Evolutionary conservation across 257 asterid genomes (phyloP).

Genomic region (Lithospermum erythrorhizon): DNA sequence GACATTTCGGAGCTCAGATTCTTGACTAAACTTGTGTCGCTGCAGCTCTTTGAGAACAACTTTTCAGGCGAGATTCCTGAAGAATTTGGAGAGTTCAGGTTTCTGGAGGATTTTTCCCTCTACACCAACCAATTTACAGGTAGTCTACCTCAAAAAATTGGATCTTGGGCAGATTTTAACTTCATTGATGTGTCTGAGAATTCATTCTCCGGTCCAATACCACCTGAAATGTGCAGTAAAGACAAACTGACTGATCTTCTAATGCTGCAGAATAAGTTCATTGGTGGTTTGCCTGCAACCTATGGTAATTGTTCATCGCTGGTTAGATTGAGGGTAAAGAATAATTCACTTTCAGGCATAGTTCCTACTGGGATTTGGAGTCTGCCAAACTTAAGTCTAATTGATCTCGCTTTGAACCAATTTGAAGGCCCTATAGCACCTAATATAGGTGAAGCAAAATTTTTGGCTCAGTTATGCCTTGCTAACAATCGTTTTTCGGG

Average conservation of each 20-base stretch:
- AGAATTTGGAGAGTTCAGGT: slow-evolving; percentile 32
- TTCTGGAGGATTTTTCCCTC: slow-evolving; percentile 19
- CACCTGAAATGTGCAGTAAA: slow-evolving; percentile 36
- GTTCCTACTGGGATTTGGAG: slow-evolving; percentile 35
- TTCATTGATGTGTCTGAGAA: slow-evolving; percentile 34
- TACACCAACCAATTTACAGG: slow-evolving; percentile 29
- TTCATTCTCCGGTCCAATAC: slow-evolving; percentile 25
- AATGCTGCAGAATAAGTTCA: slow-evolving; percentile 29
- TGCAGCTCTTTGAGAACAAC: slow-evolving; percentile 32
- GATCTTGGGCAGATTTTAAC: slow-evolving; percentile 28
- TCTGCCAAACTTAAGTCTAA: slow-evolving; percentile 18
- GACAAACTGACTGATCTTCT: slow-evolving; percentile 21
- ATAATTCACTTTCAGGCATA: slow-evolving; percentile 33
- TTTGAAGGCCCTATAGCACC: slow-evolving; percentile 32
- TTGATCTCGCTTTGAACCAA: slow-evolving; percentile 27
- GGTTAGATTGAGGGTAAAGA: slow-evolving; percentile 23
- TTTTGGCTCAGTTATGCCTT: slow-evolving; percentile 25
- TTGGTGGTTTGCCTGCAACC: slow-evolving; percentile 27
- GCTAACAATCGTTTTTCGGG: slow-evolving; percentile 29
- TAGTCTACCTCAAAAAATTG: slow-evolving; percentile 27
- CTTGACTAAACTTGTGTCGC: slow-evolving; percentile 16
- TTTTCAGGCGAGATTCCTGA: slow-evolving; percentile 30
- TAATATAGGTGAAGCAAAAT: slow-evolving; percentile 26
- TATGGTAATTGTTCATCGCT: slow-evolving; percentile 27
- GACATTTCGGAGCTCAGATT: slow-evolving; percentile 29